Conservation (phyloP, 306 rosid species). For the Calophaca sinica region DNA sequence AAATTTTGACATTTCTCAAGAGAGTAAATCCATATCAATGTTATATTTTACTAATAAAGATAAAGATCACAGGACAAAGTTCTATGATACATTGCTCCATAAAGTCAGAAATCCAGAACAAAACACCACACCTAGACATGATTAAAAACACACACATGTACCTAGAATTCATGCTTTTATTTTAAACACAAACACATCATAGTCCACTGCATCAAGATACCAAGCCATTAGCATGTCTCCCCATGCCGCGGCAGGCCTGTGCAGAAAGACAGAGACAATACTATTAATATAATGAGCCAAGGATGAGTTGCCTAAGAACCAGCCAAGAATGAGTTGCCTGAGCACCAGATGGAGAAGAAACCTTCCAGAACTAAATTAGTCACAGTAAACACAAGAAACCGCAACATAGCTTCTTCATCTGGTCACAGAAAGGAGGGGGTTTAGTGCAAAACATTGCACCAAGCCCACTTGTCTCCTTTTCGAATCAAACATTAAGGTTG, state of each 20-base stretch:
- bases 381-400: slow-evolving; percentile 9
- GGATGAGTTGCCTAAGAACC: slow-evolving; percentile 67
- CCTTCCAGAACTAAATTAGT: too few species aligned
- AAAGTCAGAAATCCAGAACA: slow-evolving; percentile 45
- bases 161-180: slow-evolving; percentile 47
- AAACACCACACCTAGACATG: slow-evolving; percentile 31
- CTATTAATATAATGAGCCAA: slow-evolving; percentile 63
- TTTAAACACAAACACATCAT: slow-evolving; percentile 50
- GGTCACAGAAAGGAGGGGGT: slow-evolving; percentile 58
- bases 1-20: too few species aligned
- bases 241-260: slow-evolving; percentile 34
- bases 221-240: slow-evolving; percentile 6
- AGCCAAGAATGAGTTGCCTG: slow-evolving; percentile 67
- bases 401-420: slow-evolving; percentile 42
- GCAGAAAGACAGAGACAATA: slow-evolving; percentile 45
- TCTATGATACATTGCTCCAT: slow-evolving; percentile 49
- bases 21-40: too few species aligned
- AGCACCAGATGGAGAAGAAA: too few species aligned
- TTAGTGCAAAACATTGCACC: slow-evolving; percentile 42
- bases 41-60: slow-evolving; percentile 31
- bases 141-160: slow-evolving; percentile 37
- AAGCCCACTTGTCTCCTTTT: slow-evolving; percentile 49
- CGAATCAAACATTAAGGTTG: slow-evolving; percentile 65
- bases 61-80: slow-evolving; percentile 39
- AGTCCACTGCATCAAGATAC: slow-evolving; percentile 42